Evolutionary conservation across 176 grass and related monocot species (phyloP).

Genomic region (Lolium perenne): DNA sequence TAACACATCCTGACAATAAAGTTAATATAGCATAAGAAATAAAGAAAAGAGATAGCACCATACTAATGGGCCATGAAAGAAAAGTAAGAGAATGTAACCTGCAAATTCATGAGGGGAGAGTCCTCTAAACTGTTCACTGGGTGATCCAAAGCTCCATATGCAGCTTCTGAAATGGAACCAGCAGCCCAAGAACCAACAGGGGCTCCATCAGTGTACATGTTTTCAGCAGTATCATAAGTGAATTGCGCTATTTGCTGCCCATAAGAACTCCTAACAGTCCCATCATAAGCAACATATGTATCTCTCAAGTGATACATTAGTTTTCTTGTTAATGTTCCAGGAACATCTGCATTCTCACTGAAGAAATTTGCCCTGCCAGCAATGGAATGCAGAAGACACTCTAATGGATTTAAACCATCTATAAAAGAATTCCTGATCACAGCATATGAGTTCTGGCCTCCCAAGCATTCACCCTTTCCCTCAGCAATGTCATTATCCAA

Average conservation of each 20-base stretch:
- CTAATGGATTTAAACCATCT: constrained; percentile 84
- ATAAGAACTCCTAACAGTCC: constrained; percentile 80
- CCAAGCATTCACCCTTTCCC: constrained; percentile 23
- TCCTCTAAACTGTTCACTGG: constrained; percentile 77
- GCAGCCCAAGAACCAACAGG: constrained; percentile 88
- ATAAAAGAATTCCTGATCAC: constrained; percentile 77
- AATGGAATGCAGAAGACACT: constrained; percentile 82
- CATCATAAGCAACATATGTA: constrained; percentile 87
- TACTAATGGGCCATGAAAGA: neutral
- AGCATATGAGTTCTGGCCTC: constrained; percentile 62
- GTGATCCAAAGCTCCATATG: constrained; percentile 90
- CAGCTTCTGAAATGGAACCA: constrained; percentile 93
- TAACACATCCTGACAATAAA: constrained; percentile 74
- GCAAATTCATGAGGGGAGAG: constrained; percentile 83
- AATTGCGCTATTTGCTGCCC: constrained; percentile 81
- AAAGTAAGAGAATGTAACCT: constrained; percentile 57
- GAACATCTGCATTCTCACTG: constrained; percentile 82
- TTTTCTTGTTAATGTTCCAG: constrained; percentile 77
- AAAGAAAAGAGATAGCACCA: neutral
- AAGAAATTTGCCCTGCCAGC: constrained; percentile 82
- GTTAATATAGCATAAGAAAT: constrained; percentile 26
- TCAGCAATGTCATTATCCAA: constrained; percentile 33
- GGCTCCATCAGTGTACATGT: constrained; percentile 46
- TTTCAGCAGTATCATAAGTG: constrained; percentile 62
- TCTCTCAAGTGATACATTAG: constrained; percentile 92